These are phyloP conservation scores for Rosa multiflora DNA, from an alignment of 306 rosid genomes.

Conservation along the genomic window DNA sequence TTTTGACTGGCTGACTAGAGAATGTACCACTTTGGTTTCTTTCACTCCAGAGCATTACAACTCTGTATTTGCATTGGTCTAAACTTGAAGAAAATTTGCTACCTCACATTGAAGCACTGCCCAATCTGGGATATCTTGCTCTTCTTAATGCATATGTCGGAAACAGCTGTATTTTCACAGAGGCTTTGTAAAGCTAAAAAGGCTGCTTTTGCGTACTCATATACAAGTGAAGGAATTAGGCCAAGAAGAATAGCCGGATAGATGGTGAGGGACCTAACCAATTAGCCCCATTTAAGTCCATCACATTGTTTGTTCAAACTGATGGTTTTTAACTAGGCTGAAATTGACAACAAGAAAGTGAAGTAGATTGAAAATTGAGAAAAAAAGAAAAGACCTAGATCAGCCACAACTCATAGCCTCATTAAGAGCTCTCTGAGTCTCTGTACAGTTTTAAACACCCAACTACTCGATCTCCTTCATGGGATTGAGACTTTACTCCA, in stretches of 20 bases:
- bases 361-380: not conserved
- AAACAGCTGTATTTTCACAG: not conserved
- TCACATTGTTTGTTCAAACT: not conserved
- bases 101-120: constrained; percentile 3
- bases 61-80: not conserved
- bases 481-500: not conserved
- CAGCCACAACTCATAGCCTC: constrained; percentile 1
- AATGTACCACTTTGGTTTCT: not conserved
- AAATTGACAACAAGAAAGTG: not conserved
- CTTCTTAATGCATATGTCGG: not conserved
- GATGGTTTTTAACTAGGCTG: not conserved
- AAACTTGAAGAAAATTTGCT: not conserved
- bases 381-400: not conserved
- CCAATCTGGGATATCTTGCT: not conserved
- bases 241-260: not conserved
- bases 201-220: fast-evolving
- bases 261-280: too few species aligned
- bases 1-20: too few species aligned
- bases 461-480: not conserved
- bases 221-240: too few species aligned
- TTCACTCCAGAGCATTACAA: not conserved
- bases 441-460: constrained; percentile 9
- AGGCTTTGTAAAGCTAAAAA: not conserved
- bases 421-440: not conserved
- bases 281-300: not conserved